phyloP scores from a whole-genome alignment of 2,329 filamentous ascomycete species.

The Beauveria australis region DNA sequence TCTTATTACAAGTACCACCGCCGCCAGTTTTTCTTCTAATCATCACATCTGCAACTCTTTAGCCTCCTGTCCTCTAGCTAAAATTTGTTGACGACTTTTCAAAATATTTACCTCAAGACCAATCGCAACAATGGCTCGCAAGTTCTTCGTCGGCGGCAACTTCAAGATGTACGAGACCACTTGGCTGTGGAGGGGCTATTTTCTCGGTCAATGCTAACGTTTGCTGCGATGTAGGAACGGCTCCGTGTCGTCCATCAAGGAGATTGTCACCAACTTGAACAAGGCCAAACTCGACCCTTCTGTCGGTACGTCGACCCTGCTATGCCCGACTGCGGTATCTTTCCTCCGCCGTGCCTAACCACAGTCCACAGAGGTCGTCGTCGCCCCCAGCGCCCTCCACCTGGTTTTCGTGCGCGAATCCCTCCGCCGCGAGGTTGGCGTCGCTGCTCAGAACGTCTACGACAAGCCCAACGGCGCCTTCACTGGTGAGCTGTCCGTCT shows the following conservation, averaged over 20 bases:
- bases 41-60: neutral
- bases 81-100: neutral
- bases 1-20: neutral
- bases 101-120: conserved; percentile 4
- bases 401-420: conserved; percentile 77
- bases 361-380: conserved; percentile 72
- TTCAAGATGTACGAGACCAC: conserved; percentile 81
- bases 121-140: conserved; percentile 71
- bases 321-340: conserved; percentile 5
- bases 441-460: conserved; percentile 94
- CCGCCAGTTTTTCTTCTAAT: neutral
- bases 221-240: conserved; percentile 64
- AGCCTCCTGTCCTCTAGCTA: neutral
- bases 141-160: conserved; percentile 97
- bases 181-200: conserved; percentile 7
- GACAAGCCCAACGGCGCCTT: conserved; percentile 95
- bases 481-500: conserved; percentile 91
- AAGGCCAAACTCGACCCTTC: conserved; percentile 70
- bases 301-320: conserved; percentile 46
- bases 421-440: conserved; percentile 67
- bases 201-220: neutral
- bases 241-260: conserved; percentile 77
- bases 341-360: conserved; percentile 11
- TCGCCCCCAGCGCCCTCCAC: conserved; percentile 86
- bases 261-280: conserved; percentile 87